Percentiles rank a stretch among this genome's conserved stretches.
These are phyloP conservation scores for Lasiodiplodia hormozganensis DNA, from an alignment of 2,329 filamentous ascomycete species.

Conservation along the genomic window DNA sequence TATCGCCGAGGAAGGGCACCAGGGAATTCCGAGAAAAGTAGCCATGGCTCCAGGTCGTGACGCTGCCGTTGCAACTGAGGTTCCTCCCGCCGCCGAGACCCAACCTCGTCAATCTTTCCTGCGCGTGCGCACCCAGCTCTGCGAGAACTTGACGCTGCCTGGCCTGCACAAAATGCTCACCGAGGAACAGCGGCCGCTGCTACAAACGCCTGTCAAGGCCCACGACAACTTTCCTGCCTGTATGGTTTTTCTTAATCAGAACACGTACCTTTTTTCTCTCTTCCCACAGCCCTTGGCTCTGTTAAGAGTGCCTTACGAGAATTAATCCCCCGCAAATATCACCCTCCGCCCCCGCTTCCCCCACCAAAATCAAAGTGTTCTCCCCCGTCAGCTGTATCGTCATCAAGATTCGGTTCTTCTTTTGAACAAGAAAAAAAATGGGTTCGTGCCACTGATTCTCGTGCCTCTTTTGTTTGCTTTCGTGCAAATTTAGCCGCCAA, in stretches of 20 bases:
- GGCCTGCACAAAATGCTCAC: conserved; percentile 15
- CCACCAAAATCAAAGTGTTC: not conserved
- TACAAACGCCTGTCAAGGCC: not conserved
- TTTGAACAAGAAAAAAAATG: not conserved
- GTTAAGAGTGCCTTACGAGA: not conserved
- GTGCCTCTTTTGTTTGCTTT: not conserved
- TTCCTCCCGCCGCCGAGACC: not conserved
- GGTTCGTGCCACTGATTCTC: not conserved
- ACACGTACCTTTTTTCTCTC: not conserved
- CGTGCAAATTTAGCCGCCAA: conserved; percentile 37
- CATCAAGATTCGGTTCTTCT: not conserved
- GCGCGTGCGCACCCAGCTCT: conserved; percentile 15
- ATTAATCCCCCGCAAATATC: not conserved
- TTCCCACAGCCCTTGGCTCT: not conserved
- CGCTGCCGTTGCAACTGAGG: not conserved
- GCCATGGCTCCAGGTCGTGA: conserved; percentile 6
- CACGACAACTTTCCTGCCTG: not conserved
- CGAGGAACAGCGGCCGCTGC: conserved; percentile 24
- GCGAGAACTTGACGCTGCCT: conserved; percentile 17
- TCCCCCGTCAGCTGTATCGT: not conserved
- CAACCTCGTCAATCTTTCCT: conserved; percentile 1
- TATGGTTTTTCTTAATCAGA: not conserved
- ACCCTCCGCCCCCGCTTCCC: not conserved
- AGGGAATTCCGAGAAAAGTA: not conserved
- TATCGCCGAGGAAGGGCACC: not conserved